Evolutionary conservation across 495 filamentous ascomycete species (phyloP).

Genomic region (Tuber calosporum): DNA sequence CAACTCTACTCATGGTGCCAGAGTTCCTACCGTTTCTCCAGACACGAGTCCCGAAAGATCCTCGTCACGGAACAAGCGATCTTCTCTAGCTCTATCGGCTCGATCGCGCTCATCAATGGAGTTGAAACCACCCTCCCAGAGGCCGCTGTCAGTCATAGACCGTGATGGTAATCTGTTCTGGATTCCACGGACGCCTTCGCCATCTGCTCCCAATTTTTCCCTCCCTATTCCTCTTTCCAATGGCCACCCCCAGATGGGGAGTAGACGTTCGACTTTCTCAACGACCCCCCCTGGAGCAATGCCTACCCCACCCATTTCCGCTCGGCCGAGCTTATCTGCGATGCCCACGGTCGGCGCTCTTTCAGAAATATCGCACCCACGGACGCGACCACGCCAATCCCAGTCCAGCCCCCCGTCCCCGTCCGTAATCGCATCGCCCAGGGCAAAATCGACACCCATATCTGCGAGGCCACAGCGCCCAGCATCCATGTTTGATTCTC

Average conservation of each 20-base stretch:
- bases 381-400: constrained; percentile 22
- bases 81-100: constrained; percentile 26
- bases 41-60: constrained; percentile 41
- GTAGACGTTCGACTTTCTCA: constrained; percentile 17
- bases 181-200: constrained; percentile 38
- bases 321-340: constrained; percentile 30
- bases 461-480: constrained; percentile 26
- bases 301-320: constrained; percentile 22
- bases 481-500: constrained; percentile 38
- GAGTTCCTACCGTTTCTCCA: constrained; percentile 31
- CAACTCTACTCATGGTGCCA: constrained; percentile 31
- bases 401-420: constrained; percentile 19
- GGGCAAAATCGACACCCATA: constrained; percentile 14
- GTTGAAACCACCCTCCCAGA: constrained; percentile 26
- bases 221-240: constrained; percentile 23
- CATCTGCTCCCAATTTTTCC: constrained; percentile 33
- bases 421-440: constrained; percentile 27
- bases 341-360: constrained; percentile 23
- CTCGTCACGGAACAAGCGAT: constrained; percentile 30
- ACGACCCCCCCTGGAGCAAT: constrained; percentile 19
- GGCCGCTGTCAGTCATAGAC: constrained; percentile 32
- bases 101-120: constrained; percentile 41
- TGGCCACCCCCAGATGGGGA: constrained; percentile 16
- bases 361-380: constrained; percentile 23
- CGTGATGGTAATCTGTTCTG: constrained; percentile 38